Evolutionary conservation across 2,329 filamentous ascomycete species (phyloP).

Genomic region (Endocalyx cinctus): DNA sequence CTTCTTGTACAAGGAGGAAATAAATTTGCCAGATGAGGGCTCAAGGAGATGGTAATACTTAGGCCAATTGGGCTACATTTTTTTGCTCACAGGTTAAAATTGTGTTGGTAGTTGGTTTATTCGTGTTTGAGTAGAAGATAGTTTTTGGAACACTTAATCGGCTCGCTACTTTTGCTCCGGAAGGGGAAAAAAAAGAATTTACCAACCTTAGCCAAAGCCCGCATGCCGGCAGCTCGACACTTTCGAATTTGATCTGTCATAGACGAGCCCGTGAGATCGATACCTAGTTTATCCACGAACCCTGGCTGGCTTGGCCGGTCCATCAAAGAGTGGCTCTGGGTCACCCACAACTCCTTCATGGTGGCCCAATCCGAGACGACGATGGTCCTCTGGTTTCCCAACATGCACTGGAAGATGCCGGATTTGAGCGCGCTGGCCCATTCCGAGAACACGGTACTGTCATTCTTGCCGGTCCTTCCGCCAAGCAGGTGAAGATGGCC

Average conservation of each 20-base stretch:
- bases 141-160: too few species aligned
- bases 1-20: constrained; percentile 8
- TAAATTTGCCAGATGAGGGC: constrained; percentile 11
- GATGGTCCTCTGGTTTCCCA: constrained; percentile 16
- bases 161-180: too few species aligned
- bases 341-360: constrained; percentile 17
- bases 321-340: constrained; percentile 13
- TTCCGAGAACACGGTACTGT: constrained; percentile 13
- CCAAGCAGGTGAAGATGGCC: constrained; percentile 15
- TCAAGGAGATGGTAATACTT: constrained; percentile 19
- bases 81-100: too few species aligned
- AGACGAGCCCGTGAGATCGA: constrained; percentile 15
- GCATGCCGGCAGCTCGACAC: constrained; percentile 17
- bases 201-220: constrained; percentile 18
- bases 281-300: constrained; percentile 17
- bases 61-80: constrained; percentile 16
- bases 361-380: constrained; percentile 13
- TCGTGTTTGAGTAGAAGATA: too few species aligned
- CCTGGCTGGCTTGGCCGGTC: constrained; percentile 18
- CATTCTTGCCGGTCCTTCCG: constrained; percentile 14
- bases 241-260: constrained; percentile 19
- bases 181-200: too few species aligned
- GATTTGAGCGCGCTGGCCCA: constrained; percentile 10
- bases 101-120: too few species aligned
- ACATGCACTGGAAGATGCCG: constrained; percentile 13